These are phyloP conservation scores for Yamadazyma triangularis DNA, from an alignment of 1,139 yeast genomes.

Conservation along the genomic window DNA sequence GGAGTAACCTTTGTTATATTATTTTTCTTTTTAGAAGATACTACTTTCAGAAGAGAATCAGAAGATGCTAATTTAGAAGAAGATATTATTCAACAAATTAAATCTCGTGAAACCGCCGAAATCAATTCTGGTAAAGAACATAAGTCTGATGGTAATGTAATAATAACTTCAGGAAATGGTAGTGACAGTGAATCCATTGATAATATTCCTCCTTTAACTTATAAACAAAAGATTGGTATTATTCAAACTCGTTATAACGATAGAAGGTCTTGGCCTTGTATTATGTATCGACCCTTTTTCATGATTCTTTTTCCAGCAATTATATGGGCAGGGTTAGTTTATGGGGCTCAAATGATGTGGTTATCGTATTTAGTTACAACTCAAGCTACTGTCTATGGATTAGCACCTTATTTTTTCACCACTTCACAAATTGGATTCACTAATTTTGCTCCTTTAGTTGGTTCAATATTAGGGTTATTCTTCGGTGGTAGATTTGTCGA, in stretches of 20 bases:
- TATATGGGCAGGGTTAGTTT: conserved; percentile 56
- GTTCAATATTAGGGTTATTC: conserved; percentile 32
- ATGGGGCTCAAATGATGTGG: conserved; percentile 62
- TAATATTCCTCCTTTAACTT: conserved; percentile 23
- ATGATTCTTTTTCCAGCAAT: conserved; percentile 52
- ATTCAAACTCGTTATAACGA: conserved; percentile 36
- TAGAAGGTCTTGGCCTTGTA: conserved; percentile 31
- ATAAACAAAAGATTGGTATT: conserved; percentile 30
- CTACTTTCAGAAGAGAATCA: conserved; percentile 26
- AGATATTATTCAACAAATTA: conserved; percentile 22
- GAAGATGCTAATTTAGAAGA: conserved; percentile 15
- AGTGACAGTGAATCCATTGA: conserved; percentile 12
- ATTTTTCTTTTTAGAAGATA: conserved; percentile 42
- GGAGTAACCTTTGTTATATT: conserved; percentile 40
- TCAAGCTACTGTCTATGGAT: conserved; percentile 36
- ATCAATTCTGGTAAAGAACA: neutral
- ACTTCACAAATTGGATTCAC: conserved; percentile 36
- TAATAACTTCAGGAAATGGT: conserved; percentile 4
- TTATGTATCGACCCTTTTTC: conserved; percentile 36
- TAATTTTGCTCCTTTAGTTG: conserved; percentile 36
- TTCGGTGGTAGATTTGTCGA: conserved; percentile 44
- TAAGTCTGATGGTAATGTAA: neutral
- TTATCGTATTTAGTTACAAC: conserved; percentile 39
- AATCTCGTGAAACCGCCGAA: conserved; percentile 12
- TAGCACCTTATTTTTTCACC: conserved; percentile 30